A percentile compares a stretch with the other conserved stretches of the same genome.
Conservation (phyloP, 371 early-diverging fungal species). For the Coelomomyces lativittatus region DNA sequence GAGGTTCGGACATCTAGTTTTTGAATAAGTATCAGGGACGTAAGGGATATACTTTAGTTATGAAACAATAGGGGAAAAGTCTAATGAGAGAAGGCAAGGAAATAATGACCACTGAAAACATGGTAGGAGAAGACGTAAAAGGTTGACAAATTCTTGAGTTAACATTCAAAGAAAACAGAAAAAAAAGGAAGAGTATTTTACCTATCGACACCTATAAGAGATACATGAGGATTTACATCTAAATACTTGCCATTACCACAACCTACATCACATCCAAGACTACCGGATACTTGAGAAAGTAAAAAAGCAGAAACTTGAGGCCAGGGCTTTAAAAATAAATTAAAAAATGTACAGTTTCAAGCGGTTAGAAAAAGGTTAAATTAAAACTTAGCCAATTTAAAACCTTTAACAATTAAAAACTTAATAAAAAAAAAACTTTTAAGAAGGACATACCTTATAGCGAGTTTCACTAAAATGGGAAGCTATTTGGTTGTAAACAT, state of each 20-base stretch:
- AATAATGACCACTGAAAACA: too few relatives aligned
- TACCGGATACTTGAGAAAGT: slow-evolving; percentile 31
- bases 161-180: not conserved
- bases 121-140: too few relatives aligned
- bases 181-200: slow-evolving; percentile 6
- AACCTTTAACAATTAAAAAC: not conserved
- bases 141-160: not conserved
- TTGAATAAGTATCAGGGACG: too few relatives aligned
- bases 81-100: too few relatives aligned
- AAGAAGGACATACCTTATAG: slow-evolving; percentile 53
- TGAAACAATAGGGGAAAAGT: too few relatives aligned
- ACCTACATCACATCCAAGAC: slow-evolving; percentile 79
- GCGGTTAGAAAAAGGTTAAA: not conserved
- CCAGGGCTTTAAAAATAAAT: slow-evolving; percentile 51
- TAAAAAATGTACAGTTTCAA: not conserved
- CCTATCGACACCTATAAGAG: slow-evolving; percentile 71
- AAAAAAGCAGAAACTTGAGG: slow-evolving; percentile 81
- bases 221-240: slow-evolving; percentile 54
- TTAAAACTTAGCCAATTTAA: not conserved
- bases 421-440: not conserved
- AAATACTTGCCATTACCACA: slow-evolving; percentile 96
- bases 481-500: slow-evolving; percentile 82
- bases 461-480: slow-evolving; percentile 81
- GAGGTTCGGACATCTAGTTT: slow-evolving; percentile 48
- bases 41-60: too few relatives aligned